Percentiles rank a stretch among this genome's conserved stretches.
Conservation (phyloP, 805 yeast species). For the Lipomyces japonicus region DNA sequence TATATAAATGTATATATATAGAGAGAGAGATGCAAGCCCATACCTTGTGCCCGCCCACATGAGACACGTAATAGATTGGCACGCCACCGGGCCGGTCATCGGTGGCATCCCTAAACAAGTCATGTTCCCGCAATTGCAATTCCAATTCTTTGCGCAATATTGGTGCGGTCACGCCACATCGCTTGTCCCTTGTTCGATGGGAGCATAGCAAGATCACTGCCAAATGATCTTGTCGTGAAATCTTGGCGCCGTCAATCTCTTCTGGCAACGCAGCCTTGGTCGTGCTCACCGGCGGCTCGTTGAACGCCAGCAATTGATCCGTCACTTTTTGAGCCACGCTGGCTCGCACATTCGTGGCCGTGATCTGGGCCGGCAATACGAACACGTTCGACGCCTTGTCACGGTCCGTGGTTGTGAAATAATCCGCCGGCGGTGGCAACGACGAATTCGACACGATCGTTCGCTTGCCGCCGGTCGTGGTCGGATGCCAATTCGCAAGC, state of each 20-base stretch:
- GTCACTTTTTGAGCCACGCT: conserved; percentile 47
- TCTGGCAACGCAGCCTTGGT: conserved; percentile 33
- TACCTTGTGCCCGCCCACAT: conserved; percentile 91
- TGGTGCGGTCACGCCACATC: conserved; percentile 94
- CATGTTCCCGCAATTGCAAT: conserved; percentile 62
- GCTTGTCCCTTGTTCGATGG: conserved; percentile 83
- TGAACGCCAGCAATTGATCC: conserved; percentile 43
- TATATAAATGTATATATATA: neutral
- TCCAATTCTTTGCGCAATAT: conserved; percentile 78
- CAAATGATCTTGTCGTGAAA: conserved; percentile 36
- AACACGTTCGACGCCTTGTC: conserved; percentile 56
- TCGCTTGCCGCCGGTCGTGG: conserved; percentile 33
- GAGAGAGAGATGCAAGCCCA: no score
- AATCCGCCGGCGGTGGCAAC: conserved; percentile 44
- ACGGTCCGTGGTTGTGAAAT: conserved; percentile 44
- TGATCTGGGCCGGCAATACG: conserved; percentile 68
- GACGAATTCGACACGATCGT: conserved; percentile 57
- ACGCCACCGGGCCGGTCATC: conserved; percentile 77
- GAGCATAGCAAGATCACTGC: conserved; percentile 72
- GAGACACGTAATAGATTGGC: conserved; percentile 66
- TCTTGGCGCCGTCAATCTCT: conserved; percentile 36
- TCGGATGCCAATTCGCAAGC: conserved; percentile 37
- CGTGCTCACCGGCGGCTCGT: conserved; percentile 2
- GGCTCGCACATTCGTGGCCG: conserved; percentile 53
- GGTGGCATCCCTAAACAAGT: conserved; percentile 67